phyloP scores from a whole-genome alignment of 2,329 filamentous ascomycete genomes.

The Colletotrichum viniferum region DNA sequence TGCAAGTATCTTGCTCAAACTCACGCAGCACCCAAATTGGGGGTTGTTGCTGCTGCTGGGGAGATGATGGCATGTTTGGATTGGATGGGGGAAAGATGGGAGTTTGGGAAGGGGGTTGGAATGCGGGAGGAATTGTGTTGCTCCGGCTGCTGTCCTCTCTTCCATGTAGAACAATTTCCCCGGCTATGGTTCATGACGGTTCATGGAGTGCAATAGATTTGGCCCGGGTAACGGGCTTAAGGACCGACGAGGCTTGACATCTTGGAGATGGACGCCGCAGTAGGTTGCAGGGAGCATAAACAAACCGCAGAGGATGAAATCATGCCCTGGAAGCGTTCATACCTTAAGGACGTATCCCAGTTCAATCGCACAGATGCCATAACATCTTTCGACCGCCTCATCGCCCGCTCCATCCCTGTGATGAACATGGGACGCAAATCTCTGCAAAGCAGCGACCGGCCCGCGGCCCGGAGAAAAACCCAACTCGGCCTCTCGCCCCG shows the following conservation, averaged over 20 bases:
- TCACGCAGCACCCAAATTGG: conserved; percentile 12
- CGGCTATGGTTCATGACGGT: neutral
- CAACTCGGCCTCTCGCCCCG: neutral
- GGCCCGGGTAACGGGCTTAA: neutral
- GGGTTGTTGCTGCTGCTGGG: neutral
- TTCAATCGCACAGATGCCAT: neutral
- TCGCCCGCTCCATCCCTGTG: accelerated
- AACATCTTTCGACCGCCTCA: neutral
- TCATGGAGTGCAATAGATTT: neutral
- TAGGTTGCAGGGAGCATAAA: neutral
- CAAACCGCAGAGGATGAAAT: too few species aligned
- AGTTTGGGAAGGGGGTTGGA: neutral
- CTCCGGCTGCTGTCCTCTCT: too few species aligned
- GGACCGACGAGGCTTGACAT: neutral
- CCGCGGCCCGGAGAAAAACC: neutral
- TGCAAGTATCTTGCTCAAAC: conserved; percentile 26
- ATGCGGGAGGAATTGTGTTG: neutral
- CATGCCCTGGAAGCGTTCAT: neutral
- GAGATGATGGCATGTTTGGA: neutral
- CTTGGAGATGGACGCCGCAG: accelerated
- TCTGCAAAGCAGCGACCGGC: neutral
- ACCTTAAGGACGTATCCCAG: too few species aligned
- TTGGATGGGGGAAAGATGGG: neutral
- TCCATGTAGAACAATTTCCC: too few species aligned
- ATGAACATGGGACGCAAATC: accelerated